Percentiles rank a stretch among this genome's conserved stretches.
Conservation (phyloP, 2,329 filamentous ascomycete genomes). For the Cordyceps farinosa region DNA sequence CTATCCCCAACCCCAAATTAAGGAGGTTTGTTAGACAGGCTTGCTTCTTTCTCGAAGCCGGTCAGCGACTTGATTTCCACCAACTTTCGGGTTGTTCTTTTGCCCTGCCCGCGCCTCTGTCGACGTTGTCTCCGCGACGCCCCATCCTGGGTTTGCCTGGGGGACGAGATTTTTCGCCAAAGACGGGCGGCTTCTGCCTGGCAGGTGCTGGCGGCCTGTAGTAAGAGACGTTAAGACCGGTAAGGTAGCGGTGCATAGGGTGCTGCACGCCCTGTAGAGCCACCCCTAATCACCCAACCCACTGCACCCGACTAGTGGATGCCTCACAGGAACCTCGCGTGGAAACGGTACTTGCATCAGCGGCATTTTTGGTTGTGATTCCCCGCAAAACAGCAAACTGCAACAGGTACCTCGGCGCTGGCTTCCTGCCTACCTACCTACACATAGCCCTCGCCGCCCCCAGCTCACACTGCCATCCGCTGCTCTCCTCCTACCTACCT, state of each 20-base stretch:
- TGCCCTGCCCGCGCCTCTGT: neutral
- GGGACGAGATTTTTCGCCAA: neutral
- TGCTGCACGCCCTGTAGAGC: neutral
- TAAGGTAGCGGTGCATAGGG: neutral
- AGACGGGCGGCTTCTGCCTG: neutral
- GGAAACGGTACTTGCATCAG: slow-evolving; percentile 6
- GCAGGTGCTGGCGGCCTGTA: neutral
- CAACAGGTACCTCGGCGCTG: slow-evolving; percentile 6
- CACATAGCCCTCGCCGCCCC: neutral
- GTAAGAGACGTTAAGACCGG: neutral
- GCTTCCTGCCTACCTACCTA: neutral
- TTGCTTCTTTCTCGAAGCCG: neutral
- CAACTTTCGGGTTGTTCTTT: neutral
- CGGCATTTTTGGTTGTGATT: neutral
- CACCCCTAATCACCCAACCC: slow-evolving; percentile 6
- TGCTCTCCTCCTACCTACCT: neutral
- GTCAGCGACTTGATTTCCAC: neutral
- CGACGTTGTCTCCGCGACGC: slow-evolving; percentile 12
- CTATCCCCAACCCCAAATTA: neutral
- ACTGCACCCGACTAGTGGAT: neutral
- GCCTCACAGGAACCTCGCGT: neutral
- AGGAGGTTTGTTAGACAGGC: neutral
- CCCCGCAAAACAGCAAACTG: neutral
- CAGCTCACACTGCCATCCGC: neutral
- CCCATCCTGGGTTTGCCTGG: neutral